These are phyloP conservation scores for Tetrahymena malaccensis DNA, from an alignment of 73 alveolate genomes.

Conservation along the genomic window DNA sequence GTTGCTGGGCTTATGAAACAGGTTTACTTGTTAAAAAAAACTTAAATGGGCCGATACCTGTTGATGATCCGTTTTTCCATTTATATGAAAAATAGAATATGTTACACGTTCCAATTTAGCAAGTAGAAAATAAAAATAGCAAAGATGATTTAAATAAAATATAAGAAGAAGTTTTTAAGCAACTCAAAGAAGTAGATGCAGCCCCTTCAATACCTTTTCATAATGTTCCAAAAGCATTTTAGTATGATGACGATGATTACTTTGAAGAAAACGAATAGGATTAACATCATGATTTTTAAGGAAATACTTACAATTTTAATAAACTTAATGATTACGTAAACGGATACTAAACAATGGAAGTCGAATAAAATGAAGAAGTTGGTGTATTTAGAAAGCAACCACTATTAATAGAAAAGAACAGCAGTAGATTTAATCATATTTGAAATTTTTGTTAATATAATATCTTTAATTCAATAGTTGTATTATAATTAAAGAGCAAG, in stretches of 20 bases:
- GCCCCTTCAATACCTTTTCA: conserved; percentile 41
- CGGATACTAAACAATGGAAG: neutral
- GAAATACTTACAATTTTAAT: neutral
- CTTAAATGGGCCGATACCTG: conserved; percentile 46
- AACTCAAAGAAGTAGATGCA: conserved; percentile 9
- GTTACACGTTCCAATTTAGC: conserved; percentile 15
- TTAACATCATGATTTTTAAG: neutral
- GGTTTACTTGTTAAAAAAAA: conserved; percentile 77
- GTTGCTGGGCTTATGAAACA: conserved; percentile 99
- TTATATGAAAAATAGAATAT: conserved; percentile 3
- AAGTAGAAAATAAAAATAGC: conserved; percentile 35
- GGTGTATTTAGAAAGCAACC: neutral
- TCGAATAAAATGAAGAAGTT: neutral
- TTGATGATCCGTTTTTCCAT: conserved; percentile 25
- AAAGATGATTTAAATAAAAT: conserved; percentile 30
- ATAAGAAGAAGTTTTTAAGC: conserved; percentile 1
- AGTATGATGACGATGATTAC: neutral
- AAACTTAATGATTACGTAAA: neutral
- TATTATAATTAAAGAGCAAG: too few relatives aligned
- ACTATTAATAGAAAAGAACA: neutral
- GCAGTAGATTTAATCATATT: neutral
- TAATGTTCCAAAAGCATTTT: conserved; percentile 30
- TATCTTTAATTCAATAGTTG: neutral
- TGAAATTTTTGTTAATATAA: neutral
- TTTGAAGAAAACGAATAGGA: neutral